These are phyloP conservation scores for Magnaporthiopsis rhizophila DNA, from an alignment of 2,329 filamentous ascomycete genomes.

Conservation along the genomic window DNA sequence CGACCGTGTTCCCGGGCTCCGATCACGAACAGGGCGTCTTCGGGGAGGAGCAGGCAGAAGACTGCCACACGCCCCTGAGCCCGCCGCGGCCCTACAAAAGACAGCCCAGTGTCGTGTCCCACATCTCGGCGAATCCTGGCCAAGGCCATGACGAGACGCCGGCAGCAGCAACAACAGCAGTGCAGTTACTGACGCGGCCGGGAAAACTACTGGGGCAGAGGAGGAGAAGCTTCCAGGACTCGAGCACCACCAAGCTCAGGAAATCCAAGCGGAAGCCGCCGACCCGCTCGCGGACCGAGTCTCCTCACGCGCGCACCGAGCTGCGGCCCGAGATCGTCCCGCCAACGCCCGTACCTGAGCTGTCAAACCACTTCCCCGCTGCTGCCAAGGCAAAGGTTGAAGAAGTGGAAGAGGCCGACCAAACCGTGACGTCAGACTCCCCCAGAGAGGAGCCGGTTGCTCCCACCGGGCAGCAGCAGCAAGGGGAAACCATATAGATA, in stretches of 20 bases:
- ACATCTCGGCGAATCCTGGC: not conserved
- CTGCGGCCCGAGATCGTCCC: not conserved
- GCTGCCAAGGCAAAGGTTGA: not conserved
- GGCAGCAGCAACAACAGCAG: too few relatives aligned
- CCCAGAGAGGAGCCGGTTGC: not conserved
- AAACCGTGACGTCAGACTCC: not conserved
- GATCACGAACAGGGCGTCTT: not conserved
- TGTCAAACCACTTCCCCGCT: not conserved
- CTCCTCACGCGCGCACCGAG: not conserved
- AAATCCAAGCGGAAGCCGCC: not conserved
- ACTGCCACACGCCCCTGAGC: not conserved
- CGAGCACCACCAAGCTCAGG: too few relatives aligned
- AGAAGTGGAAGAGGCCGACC: too few relatives aligned
- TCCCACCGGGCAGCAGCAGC: too few relatives aligned
- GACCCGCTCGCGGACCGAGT: not conserved
- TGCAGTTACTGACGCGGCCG: not conserved
- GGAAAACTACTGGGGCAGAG: not conserved
- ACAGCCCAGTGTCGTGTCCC: not conserved
- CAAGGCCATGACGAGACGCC: not conserved
- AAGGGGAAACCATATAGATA: too few relatives aligned
- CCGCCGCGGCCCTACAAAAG: not conserved
- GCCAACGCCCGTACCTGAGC: not conserved
- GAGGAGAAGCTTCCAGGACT: not conserved
- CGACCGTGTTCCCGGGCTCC: not conserved
- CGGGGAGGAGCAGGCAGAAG: not conserved